Evolutionary conservation across 495 filamentous ascomycete species (phyloP), one percentile per base, ranked within the genome.

Genomic region (Astrothelium macrocarpum): DNA sequence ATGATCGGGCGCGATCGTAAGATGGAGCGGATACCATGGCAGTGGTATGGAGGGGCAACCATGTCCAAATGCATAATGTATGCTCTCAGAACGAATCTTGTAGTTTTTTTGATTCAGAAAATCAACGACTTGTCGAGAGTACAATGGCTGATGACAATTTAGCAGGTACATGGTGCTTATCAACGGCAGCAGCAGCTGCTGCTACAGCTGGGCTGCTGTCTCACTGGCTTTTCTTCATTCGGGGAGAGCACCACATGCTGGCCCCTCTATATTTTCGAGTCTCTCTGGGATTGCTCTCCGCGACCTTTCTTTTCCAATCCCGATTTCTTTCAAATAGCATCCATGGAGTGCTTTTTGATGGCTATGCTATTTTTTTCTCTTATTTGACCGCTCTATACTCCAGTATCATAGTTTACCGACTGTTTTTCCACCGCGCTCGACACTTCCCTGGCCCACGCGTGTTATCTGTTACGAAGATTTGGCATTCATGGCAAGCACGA

Each of bases 391-490:
- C 62, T 0, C 46, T 70, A 18, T 53, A 59, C 29, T 58, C 63
- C 10, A 67, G 65, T 39, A 61, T 67, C 25, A 29, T 67, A 1
- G 32, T 70, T 18, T 70, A 70, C 43, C 65, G 68, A 9, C 61
- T 49, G 3, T 65, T 70, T 31, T 67, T 70, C 43, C 68, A 70
- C 45, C 46, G 62, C 5, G 39, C 67, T 4, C 62, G 65, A 3
- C 32, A 70, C 59, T 70, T 65, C 39, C 68, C 68, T 25, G 68
- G 68, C n/a, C 65, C 63, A n/a, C 28, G 18, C 2, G 23, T 60
- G 2, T 63, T 64, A 9, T 36, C 29, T 43, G 29, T 60, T 10
- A 42, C 66, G 2, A 65, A 63, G n/a, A 58, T 68, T 23, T 65
- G 64, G 59, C 64, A 65, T 32, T n/a, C 39, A 31, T 28, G 29